phyloP scores from a whole-genome alignment of 2,329 filamentous ascomycete species.

The Penicillium sp. region DNA sequence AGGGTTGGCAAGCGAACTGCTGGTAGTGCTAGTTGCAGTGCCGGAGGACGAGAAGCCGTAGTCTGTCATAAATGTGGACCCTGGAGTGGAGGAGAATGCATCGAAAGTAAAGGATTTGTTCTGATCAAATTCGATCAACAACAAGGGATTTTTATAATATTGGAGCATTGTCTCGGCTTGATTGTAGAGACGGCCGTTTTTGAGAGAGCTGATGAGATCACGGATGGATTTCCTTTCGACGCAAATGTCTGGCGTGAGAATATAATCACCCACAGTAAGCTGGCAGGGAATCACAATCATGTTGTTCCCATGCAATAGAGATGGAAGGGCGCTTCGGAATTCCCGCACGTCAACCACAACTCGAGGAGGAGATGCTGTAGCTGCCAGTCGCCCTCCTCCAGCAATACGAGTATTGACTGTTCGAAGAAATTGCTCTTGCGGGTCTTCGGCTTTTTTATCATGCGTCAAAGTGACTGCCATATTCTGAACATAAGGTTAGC shows the following conservation, averaged over 20 bases:
- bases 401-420: constrained; percentile 97
- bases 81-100: constrained; percentile 50
- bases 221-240: constrained; percentile 91
- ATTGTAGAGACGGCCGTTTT: constrained; percentile 84
- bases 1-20: constrained; percentile 62
- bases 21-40: constrained; percentile 53
- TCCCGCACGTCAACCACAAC: constrained; percentile 96
- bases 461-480: constrained; percentile 87
- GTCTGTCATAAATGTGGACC: constrained; percentile 47
- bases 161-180: constrained; percentile 93
- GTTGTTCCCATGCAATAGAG: constrained; percentile 81
- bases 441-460: constrained; percentile 71
- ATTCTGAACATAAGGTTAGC: constrained; percentile 43
- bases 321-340: constrained; percentile 89
- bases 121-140: constrained; percentile 96
- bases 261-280: constrained; percentile 94
- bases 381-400: constrained; percentile 78
- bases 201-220: constrained; percentile 88
- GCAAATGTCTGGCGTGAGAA: constrained; percentile 86
- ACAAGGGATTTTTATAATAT: constrained; percentile 84
- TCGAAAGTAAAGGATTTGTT: constrained; percentile 96
- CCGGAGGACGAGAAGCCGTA: constrained; percentile 52
- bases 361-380: constrained; percentile 81
- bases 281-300: constrained; percentile 92
- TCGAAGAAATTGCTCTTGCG: constrained; percentile 86